Conservation (phyloP, 1,139 yeast genomes). For the Yamadazyma oceani region DNA sequence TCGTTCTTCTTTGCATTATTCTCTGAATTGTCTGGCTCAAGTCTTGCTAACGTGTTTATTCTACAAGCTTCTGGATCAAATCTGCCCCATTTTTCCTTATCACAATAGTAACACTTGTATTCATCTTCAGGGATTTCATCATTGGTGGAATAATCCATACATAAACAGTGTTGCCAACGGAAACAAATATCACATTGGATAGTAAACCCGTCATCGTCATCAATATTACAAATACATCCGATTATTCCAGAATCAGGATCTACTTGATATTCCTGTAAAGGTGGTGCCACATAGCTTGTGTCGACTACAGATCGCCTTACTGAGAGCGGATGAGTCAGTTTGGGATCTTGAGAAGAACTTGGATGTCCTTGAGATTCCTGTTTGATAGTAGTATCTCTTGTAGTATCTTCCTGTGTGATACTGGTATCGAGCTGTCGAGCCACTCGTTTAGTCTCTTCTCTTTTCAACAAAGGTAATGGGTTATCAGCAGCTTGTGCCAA, state of each 20-base stretch:
- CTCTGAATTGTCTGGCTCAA: conserved; percentile 20
- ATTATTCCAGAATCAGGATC: conserved; percentile 82
- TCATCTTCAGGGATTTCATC: conserved; percentile 78
- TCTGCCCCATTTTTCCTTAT: conserved; percentile 53
- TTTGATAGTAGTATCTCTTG: not conserved
- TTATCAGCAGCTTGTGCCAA: conserved; percentile 70
- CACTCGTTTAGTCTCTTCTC: conserved; percentile 8
- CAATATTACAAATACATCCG: conserved; percentile 85
- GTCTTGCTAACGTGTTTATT: conserved; percentile 35
- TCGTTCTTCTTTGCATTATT: conserved; percentile 15
- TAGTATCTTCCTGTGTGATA: no score
- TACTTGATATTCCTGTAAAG: conserved; percentile 51
- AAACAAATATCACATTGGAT: conserved; percentile 90
- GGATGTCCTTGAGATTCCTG: not conserved
- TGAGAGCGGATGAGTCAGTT: not conserved
- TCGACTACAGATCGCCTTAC: conserved; percentile 1
- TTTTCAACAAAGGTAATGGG: conserved; percentile 49
- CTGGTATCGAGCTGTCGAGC: not conserved
- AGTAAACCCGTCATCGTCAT: conserved; percentile 93
- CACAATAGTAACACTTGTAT: conserved; percentile 80
- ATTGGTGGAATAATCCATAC: conserved; percentile 74
- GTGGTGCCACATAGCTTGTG: conserved; percentile 25
- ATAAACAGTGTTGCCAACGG: conserved; percentile 92
- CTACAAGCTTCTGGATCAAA: conserved; percentile 43
- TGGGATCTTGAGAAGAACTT: not conserved